These are phyloP conservation scores for Drechslerella dactyloides DNA, from an alignment of 2,329 filamentous ascomycete genomes.

Conservation along the genomic window DNA sequence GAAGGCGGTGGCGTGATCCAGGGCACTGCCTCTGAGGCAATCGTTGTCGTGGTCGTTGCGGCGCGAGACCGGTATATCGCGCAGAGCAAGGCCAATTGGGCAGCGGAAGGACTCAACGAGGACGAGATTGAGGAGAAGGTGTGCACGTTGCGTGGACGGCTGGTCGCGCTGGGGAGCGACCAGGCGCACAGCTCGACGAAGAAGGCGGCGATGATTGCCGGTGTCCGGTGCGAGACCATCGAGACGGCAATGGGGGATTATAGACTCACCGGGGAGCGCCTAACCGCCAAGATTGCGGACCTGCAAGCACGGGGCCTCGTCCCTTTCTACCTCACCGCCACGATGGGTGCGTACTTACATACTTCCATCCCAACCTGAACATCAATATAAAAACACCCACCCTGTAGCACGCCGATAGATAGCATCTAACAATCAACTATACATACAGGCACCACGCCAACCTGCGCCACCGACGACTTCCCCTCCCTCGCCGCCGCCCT, in stretches of 20 bases:
- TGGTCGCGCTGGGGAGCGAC: constrained; percentile 81
- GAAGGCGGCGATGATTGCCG: constrained; percentile 85
- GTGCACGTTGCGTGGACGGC: constrained; percentile 69
- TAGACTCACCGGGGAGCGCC: constrained; percentile 72
- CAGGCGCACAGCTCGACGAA: constrained; percentile 83
- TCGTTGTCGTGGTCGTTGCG: constrained; percentile 84
- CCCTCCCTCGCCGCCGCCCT: constrained; percentile 68
- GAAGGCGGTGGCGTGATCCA: constrained; percentile 95
- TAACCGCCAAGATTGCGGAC: constrained; percentile 65
- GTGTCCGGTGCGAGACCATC: constrained; percentile 78
- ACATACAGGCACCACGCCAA: constrained; percentile 72
- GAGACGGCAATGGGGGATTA: constrained; percentile 67
- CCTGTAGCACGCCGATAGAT: too few relatives aligned
- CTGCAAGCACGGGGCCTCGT: constrained; percentile 73
- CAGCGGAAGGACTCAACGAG: constrained; percentile 56
- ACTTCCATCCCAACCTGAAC: neutral
- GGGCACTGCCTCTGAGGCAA: constrained; percentile 84
- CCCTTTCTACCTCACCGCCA: constrained; percentile 85
- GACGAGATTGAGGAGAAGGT: constrained; percentile 73
- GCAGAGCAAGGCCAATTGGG: constrained; percentile 54
- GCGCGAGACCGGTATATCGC: constrained; percentile 79
- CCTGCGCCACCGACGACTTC: constrained; percentile 86
- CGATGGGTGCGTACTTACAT: constrained; percentile 63
- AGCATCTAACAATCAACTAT: neutral
- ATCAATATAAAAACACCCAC: neutral